Conservation (phyloP, 345 rosid genomes). For the Noccaea caerulescens region DNA sequence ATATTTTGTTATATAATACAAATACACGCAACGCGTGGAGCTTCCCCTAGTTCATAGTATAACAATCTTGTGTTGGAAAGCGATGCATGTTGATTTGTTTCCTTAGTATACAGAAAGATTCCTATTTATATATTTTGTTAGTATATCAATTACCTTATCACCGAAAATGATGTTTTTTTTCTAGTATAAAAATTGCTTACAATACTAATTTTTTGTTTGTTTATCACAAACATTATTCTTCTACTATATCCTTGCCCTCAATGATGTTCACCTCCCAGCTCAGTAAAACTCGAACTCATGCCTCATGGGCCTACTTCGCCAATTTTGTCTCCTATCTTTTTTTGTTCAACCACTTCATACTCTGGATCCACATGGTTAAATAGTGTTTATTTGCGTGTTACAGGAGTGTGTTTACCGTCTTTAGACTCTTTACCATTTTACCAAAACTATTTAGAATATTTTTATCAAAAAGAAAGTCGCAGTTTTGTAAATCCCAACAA, state of each 20-base stretch:
- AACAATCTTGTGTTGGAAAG: slow-evolving; percentile 3
- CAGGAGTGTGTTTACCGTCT: too few relatives aligned
- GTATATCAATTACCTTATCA: background rate
- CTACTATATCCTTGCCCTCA: slow-evolving; percentile 8
- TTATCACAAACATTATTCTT: slow-evolving; percentile 9
- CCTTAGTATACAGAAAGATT: background rate
- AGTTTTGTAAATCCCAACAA: too few relatives aligned
- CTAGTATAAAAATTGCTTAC: background rate
- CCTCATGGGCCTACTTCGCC: slow-evolving; percentile 1
- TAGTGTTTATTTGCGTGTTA: too few relatives aligned
- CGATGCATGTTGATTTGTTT: slow-evolving; percentile 2
- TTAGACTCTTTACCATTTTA: too few relatives aligned
- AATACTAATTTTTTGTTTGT: background rate
- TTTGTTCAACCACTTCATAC: too few relatives aligned
- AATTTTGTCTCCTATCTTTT: background rate
- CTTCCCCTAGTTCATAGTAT: too few relatives aligned
- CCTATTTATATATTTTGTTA: background rate
- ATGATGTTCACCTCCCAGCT: slow-evolving; percentile 20
- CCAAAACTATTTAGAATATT: too few relatives aligned
- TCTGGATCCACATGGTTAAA: too few relatives aligned
- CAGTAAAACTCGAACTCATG: background rate
- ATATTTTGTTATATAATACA: too few relatives aligned
- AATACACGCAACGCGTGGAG: too few relatives aligned
- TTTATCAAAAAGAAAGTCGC: too few relatives aligned
- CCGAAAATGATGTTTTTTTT: slow-evolving; percentile 11